A percentile compares a stretch with the other conserved stretches of the same genome.
phyloP scores from a whole-genome alignment of 2,329 filamentous ascomycete species.

The Zasmidium angulare region DNA sequence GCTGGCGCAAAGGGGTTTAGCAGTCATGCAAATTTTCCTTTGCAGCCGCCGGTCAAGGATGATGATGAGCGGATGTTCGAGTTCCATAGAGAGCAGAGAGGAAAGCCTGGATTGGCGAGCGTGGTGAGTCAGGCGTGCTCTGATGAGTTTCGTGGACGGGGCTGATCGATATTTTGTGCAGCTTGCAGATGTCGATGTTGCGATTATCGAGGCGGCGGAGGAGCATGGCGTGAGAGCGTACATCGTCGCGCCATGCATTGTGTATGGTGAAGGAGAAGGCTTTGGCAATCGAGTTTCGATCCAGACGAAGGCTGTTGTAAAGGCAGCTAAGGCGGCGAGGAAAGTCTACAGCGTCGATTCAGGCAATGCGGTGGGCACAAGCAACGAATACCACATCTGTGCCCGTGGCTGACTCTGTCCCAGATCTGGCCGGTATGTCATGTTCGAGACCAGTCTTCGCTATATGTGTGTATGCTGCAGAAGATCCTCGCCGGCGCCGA shows the following conservation, averaged over 20 bases:
- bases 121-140: neutral
- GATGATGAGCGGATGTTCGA: neutral
- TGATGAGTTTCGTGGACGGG: neutral
- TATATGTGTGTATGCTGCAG: slow-evolving; percentile 50
- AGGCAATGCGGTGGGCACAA: neutral
- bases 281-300: slow-evolving; percentile 55
- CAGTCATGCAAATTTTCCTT: neutral
- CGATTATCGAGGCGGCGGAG: neutral
- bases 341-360: slow-evolving; percentile 46
- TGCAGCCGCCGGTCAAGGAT: neutral
- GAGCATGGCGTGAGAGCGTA: slow-evolving; percentile 33
- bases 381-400: neutral
- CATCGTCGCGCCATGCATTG: slow-evolving; percentile 56
- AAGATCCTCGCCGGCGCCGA: slow-evolving; percentile 44
- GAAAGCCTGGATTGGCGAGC: neutral
- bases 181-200: neutral
- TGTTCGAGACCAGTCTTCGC: slow-evolving; percentile 46
- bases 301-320: slow-evolving; percentile 51
- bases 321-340: slow-evolving; percentile 43
- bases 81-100: neutral
- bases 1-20: neutral
- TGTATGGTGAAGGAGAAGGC: slow-evolving; percentile 52
- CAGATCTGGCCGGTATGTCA: slow-evolving; percentile 57
- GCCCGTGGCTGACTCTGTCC: neutral
- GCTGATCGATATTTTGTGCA: too few relatives aligned